Percentiles rank a stretch among this genome's conserved stretches.
phyloP scores from a whole-genome alignment of 805 yeast species.

The Candida tallmaniae region DNA sequence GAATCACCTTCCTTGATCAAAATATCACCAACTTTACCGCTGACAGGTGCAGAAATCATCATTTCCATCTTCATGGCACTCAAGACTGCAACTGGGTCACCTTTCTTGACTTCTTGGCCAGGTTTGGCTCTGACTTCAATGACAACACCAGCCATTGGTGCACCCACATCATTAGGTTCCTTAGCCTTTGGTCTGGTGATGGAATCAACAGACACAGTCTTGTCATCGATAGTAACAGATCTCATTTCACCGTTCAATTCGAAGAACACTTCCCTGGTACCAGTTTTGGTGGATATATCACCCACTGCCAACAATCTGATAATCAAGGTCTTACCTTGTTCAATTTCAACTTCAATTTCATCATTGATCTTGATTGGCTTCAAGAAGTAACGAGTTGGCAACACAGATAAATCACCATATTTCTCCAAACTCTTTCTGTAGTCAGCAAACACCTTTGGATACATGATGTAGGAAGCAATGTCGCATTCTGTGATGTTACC shows the following conservation, averaged over 20 bases:
- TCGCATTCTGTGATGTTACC: constrained; percentile 78
- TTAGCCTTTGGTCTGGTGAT: constrained; percentile 89
- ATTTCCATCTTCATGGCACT: constrained; percentile 99
- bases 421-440: constrained; percentile 68
- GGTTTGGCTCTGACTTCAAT: constrained; percentile 89
- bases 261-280: constrained; percentile 93
- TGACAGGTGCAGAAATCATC: constrained; percentile 90
- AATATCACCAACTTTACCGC: constrained; percentile 78
- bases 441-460: constrained; percentile 94
- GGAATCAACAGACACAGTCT: constrained; percentile 78
- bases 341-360: constrained; percentile 84
- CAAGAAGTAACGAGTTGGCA: constrained; percentile 89
- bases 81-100: constrained; percentile 89
- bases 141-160: constrained; percentile 99
- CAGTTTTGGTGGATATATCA: constrained; percentile 78
- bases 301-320: constrained; percentile 91
- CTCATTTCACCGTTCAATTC: constrained; percentile 98
- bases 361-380: constrained; percentile 85
- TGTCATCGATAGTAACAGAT: constrained; percentile 89
- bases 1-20: constrained; percentile 86
- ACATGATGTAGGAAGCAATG: constrained; percentile 95
- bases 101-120: constrained; percentile 89
- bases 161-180: constrained; percentile 90
- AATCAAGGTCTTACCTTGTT: constrained; percentile 90
- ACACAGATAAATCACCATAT: constrained; percentile 89